Conservation (phyloP, 108 stramenopile genomes). For the Nitzschia inconspicua region DNA sequence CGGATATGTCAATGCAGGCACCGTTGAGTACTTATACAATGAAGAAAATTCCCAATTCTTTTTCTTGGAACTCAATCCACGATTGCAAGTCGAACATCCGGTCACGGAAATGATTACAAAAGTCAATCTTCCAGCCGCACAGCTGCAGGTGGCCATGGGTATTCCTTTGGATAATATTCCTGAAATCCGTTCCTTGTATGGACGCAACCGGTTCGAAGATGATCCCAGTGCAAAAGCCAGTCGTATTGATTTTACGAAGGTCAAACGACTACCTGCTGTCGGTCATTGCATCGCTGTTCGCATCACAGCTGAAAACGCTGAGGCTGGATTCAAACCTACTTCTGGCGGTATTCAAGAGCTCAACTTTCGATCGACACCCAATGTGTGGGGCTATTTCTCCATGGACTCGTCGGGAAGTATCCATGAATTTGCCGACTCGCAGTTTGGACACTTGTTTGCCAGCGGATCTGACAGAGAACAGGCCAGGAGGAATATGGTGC, state of each 20-base stretch:
- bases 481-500: slow-evolving; percentile 93
- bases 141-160: slow-evolving; percentile 99
- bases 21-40: slow-evolving; percentile 98
- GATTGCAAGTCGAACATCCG: slow-evolving; percentile 99
- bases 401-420: slow-evolving; percentile 97
- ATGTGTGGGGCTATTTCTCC: slow-evolving; percentile 99
- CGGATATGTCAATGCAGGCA: slow-evolving; percentile 98
- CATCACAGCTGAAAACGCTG: slow-evolving; percentile 99
- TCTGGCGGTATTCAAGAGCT: slow-evolving; percentile 94
- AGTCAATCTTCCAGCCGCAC: slow-evolving; percentile 96
- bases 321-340: slow-evolving; percentile 98
- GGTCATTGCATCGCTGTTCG: slow-evolving; percentile 98
- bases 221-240: slow-evolving; percentile 56
- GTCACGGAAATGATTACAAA: slow-evolving; percentile 99
- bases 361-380: slow-evolving; percentile 97
- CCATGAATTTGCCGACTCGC: slow-evolving; percentile 99
- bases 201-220: slow-evolving; percentile 80
- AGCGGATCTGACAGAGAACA: slow-evolving; percentile 91
- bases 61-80: slow-evolving; percentile 98
- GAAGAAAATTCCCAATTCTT: slow-evolving; percentile 90
- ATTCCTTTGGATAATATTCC: slow-evolving; percentile 96
- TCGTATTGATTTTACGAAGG: slow-evolving; percentile 70
- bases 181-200: slow-evolving; percentile 93
- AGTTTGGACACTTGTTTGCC: slow-evolving; percentile 99
- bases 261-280: slow-evolving; percentile 50